Evolutionary conservation across 2,329 filamentous ascomycete species (phyloP).

Genomic region (Seiridium cupressi): DNA sequence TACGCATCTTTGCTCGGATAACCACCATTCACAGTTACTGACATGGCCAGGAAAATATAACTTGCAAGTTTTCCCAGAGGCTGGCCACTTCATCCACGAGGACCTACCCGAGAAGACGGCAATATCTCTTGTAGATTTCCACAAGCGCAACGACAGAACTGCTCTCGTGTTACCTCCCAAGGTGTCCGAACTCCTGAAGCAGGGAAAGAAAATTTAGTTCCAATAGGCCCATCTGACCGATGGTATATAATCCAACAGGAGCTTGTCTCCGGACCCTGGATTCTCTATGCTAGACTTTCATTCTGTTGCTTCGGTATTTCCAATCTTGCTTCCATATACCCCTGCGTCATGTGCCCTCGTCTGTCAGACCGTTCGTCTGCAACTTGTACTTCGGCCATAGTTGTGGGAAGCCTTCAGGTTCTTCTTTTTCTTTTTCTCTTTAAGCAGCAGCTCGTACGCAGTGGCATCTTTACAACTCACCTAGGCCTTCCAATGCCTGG

Average conservation of each 20-base stretch:
- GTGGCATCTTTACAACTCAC: too few species aligned
- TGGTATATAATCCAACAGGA: too few species aligned
- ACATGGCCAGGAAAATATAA: conserved; percentile 78
- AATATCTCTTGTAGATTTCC: conserved; percentile 82
- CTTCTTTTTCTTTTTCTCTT: too few species aligned
- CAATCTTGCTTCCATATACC: too few species aligned
- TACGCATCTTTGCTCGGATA: conserved; percentile 15
- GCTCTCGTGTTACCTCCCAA: conserved; percentile 87
- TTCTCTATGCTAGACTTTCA: background rate
- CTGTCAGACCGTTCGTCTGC: too few species aligned
- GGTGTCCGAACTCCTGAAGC: conserved; percentile 70
- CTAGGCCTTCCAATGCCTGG: too few species aligned
- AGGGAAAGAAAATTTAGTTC: conserved; percentile 55
- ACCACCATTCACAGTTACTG: too few species aligned
- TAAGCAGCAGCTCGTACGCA: too few species aligned
- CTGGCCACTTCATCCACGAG: conserved; percentile 96
- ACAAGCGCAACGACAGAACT: conserved; percentile 84
- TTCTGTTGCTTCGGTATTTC: background rate
- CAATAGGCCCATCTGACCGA: background rate
- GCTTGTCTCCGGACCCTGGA: too few species aligned
- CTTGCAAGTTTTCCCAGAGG: conserved; percentile 88
- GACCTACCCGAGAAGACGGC: conserved; percentile 91
- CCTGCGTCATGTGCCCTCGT: too few species aligned
- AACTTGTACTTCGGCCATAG: too few species aligned
- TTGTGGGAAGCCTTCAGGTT: too few species aligned